A percentile compares a stretch with the other conserved stretches of the same genome.
Evolutionary conservation across 2,329 filamentous ascomycete species (phyloP).

Genomic region (Cercospora sp.): DNA sequence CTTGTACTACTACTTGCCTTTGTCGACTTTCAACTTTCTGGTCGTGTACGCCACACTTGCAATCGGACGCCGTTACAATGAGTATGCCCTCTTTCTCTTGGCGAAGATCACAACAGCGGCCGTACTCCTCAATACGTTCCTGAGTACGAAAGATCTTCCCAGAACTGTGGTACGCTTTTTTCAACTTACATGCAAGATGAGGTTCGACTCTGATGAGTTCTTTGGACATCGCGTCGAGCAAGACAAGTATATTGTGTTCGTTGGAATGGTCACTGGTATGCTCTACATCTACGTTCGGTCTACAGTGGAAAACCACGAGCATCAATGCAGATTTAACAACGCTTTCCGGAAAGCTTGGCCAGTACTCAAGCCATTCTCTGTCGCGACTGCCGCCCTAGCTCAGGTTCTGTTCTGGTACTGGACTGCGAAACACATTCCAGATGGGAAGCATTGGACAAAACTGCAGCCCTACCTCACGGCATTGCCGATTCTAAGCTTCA

Average conservation of each 20-base stretch:
- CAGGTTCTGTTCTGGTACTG: slow-evolving; percentile 38
- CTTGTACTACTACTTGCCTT: slow-evolving; percentile 60
- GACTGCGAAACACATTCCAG: slow-evolving; percentile 32
- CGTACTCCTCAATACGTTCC: slow-evolving; percentile 43
- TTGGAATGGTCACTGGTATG: slow-evolving; percentile 56
- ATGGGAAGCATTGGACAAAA: slow-evolving; percentile 50
- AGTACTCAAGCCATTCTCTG: slow-evolving; percentile 19
- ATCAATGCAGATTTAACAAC: slow-evolving; percentile 4
- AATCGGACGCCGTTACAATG: slow-evolving; percentile 46
- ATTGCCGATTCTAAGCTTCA: slow-evolving; percentile 55
- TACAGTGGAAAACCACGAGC: slow-evolving; percentile 19
- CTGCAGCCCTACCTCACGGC: slow-evolving; percentile 57
- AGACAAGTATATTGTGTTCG: slow-evolving; percentile 58
- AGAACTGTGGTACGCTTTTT: slow-evolving; percentile 45
- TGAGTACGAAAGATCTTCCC: slow-evolving; percentile 45
- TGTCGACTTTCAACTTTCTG: slow-evolving; percentile 64
- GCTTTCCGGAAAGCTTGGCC: slow-evolving; percentile 27
- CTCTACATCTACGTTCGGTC: slow-evolving; percentile 40
- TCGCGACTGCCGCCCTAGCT: slow-evolving; percentile 6
- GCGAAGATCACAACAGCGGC: slow-evolving; percentile 53
- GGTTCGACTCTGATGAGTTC: slow-evolving; percentile 53
- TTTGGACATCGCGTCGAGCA: slow-evolving; percentile 52
- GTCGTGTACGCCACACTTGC: slow-evolving; percentile 57
- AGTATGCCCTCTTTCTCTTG: slow-evolving; percentile 45
- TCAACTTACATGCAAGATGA: slow-evolving; percentile 48